Percentiles rank a stretch among this genome's conserved stretches.
These are phyloP conservation scores for Acacia melanoxylon DNA, from an alignment of 306 rosid species.

Conservation along the genomic window DNA sequence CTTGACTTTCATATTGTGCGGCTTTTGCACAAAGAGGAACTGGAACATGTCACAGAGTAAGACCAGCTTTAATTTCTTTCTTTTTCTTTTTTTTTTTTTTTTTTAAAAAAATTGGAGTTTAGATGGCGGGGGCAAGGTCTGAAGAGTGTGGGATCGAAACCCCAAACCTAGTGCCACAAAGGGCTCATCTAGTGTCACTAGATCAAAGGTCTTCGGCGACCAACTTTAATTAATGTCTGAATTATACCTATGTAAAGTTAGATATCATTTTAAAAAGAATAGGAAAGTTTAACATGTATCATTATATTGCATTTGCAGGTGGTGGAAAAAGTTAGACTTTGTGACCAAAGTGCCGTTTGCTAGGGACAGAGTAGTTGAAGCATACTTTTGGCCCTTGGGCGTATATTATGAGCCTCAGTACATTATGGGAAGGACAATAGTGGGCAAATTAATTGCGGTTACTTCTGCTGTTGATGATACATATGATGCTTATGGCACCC, in stretches of 20 bases:
- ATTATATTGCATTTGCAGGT: background rate
- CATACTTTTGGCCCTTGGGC: background rate
- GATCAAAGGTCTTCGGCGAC: no score
- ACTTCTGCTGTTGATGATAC: background rate
- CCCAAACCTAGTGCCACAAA: no score
- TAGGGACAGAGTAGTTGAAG: background rate
- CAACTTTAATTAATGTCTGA: background rate
- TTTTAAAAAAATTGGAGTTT: no score
- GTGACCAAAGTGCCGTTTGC: background rate
- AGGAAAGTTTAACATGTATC: background rate
- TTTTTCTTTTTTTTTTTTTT: no score
- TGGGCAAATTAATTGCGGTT: background rate
- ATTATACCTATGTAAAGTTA: background rate
- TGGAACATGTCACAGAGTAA: background rate
- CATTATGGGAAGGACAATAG: background rate
- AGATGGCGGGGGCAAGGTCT: no score
- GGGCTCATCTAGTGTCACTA: no score
- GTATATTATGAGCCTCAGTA: background rate
- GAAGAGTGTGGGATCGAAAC: no score
- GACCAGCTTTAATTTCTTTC: background rate
- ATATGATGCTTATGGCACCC: background rate
- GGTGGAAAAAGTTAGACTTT: background rate
- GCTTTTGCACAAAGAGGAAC: background rate
- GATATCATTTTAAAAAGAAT: background rate
- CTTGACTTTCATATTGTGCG: background rate